phyloP scores from a whole-genome alignment of 805 yeast genomes.

The Pichia rugopelliculosa region DNA sequence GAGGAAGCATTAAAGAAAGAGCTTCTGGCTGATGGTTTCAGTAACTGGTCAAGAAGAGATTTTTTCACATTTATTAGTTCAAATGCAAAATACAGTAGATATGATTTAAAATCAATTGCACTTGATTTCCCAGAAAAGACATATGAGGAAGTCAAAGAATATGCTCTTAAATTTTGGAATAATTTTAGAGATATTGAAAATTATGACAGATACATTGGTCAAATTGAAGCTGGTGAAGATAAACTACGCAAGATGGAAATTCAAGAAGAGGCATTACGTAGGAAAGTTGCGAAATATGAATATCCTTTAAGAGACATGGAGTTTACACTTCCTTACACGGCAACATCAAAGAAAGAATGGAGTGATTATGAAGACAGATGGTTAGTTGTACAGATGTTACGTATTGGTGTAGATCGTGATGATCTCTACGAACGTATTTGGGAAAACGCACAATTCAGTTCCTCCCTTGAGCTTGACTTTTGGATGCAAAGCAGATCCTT shows the following conservation, averaged over 20 bases:
- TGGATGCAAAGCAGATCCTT: constrained; percentile 76
- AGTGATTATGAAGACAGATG: constrained; percentile 90
- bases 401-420: constrained; percentile 72
- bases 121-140: constrained; percentile 78
- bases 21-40: constrained; percentile 58
- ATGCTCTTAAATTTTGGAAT: constrained; percentile 77
- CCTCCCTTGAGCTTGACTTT: constrained; percentile 45
- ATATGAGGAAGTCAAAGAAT: constrained; percentile 67
- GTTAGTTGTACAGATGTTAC: constrained; percentile 68
- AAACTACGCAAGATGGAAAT: constrained; percentile 53
- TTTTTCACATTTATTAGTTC: constrained; percentile 72
- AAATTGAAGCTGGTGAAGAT: constrained; percentile 87
- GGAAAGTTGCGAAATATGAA: constrained; percentile 61
- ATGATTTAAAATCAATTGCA: constrained; percentile 62
- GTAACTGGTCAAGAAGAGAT: constrained; percentile 82
- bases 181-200: constrained; percentile 78
- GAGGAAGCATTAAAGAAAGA: constrained; percentile 60
- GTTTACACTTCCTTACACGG: constrained; percentile 55
- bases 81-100: constrained; percentile 75
- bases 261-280: constrained; percentile 73
- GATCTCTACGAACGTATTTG: constrained; percentile 70
- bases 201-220: constrained; percentile 71
- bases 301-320: constrained; percentile 71
- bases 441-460: background rate
- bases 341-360: constrained; percentile 58